Conservation (phyloP, 331 rosid genomes). For the Quercus lobata region DNA sequence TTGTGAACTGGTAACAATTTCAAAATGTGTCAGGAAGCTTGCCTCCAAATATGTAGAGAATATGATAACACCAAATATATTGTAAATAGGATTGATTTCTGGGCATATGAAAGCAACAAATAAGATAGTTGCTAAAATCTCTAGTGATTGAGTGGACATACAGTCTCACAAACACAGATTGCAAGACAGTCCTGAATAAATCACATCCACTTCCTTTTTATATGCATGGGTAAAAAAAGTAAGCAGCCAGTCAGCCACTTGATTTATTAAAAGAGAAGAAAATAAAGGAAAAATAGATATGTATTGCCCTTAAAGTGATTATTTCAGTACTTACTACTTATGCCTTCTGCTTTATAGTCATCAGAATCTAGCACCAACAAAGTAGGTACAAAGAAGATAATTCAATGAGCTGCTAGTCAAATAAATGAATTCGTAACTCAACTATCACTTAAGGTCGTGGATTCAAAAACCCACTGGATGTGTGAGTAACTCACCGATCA, state of each 20-base stretch:
- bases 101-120: not conserved
- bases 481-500: too few relatives aligned
- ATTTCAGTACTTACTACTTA: not conserved
- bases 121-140: not conserved
- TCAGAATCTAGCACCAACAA: not conserved
- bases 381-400: not conserved
- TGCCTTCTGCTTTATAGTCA: not conserved
- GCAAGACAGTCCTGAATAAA: not conserved
- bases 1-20: constrained; percentile 62
- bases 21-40: constrained; percentile 13
- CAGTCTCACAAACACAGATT: not conserved
- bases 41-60: not conserved
- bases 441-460: too few relatives aligned
- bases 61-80: not conserved
- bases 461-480: too few relatives aligned
- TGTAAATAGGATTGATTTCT: not conserved
- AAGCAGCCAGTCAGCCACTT: not conserved
- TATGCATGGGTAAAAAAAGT: not conserved
- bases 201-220: not conserved
- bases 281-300: not conserved
- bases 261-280: not conserved
- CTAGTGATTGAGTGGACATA: not conserved
- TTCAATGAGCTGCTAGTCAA: not conserved
- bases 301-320: not conserved
- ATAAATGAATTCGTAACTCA: not conserved